phyloP scores from a whole-genome alignment of 768 basidiomycete genomes.

The Trametes villosa region DNA sequence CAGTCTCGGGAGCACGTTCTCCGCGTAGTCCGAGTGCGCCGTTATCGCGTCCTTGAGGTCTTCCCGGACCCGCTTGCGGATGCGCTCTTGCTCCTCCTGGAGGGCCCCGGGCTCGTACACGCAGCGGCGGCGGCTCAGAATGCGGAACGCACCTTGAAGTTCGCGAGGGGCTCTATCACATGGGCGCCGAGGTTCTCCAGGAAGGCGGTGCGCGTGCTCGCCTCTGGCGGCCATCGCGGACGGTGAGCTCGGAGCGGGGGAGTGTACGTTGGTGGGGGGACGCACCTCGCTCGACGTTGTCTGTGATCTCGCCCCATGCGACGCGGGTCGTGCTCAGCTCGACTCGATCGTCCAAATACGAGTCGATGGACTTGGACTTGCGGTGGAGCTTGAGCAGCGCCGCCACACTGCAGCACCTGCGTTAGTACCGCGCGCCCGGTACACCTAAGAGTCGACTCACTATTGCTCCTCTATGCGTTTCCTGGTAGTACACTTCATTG shows the following conservation, averaged over 20 bases:
- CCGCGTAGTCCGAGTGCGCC: constrained; percentile 82
- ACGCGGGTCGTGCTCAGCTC: constrained; percentile 66
- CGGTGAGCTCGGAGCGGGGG: no score
- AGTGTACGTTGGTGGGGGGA: no score
- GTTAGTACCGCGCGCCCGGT: not conserved
- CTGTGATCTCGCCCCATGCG: constrained; percentile 85
- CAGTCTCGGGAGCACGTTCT: constrained; percentile 77
- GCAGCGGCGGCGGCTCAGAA: not conserved
- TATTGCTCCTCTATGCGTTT: constrained; percentile 86
- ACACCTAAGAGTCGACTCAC: constrained; percentile 47
- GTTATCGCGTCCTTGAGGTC: constrained; percentile 80
- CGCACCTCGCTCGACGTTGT: constrained; percentile 82
- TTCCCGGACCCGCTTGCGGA: constrained; percentile 90
- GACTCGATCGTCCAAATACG: constrained; percentile 69
- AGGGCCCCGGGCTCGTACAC: not conserved
- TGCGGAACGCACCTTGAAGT: constrained; percentile 58
- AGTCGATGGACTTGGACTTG: constrained; percentile 71
- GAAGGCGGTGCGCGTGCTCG: constrained; percentile 81
- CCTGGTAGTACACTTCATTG: constrained; percentile 46
- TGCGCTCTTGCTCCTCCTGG: constrained; percentile 89
- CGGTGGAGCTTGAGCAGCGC: constrained; percentile 74
- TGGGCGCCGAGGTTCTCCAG: constrained; percentile 69
- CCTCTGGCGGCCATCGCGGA: constrained; percentile 53
- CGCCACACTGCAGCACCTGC: constrained; percentile 57
- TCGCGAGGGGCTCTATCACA: constrained; percentile 69